Conservation (phyloP, 78 protist genomes). For the Parvularia atlantis region DNA sequence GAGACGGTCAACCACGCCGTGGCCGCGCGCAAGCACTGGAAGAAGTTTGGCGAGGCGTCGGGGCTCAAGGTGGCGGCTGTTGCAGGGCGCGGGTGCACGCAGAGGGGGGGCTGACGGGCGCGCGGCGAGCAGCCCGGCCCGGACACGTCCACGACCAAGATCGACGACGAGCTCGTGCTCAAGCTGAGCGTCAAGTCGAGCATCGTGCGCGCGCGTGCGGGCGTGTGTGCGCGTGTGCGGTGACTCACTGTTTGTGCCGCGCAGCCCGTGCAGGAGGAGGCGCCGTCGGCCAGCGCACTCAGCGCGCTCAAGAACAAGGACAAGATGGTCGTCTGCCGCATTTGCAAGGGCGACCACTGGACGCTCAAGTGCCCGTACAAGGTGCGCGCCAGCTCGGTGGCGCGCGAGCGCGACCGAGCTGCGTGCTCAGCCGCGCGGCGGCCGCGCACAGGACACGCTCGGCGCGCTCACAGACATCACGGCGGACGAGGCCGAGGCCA, state of each 20-base stretch:
- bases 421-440: too few species aligned
- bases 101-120: too few species aligned
- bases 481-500: too few species aligned
- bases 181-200: not conserved
- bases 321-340: constrained; percentile 13
- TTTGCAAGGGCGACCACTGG: constrained; percentile 32
- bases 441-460: too few species aligned
- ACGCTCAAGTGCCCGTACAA: constrained; percentile 29
- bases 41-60: constrained; percentile 12
- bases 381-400: too few species aligned
- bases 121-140: constrained; percentile 16
- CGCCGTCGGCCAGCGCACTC: not conserved
- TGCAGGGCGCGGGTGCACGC: too few species aligned
- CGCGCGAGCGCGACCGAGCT: too few species aligned
- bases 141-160: constrained; percentile 2
- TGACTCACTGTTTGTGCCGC: not conserved
- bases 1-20: not conserved
- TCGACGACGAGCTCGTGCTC: constrained; percentile 14
- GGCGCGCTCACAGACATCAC: too few species aligned
- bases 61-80: too few species aligned
- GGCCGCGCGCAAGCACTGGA: not conserved
- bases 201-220: not conserved
- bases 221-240: not conserved
- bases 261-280: not conserved
- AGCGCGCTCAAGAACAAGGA: not conserved